A percentile compares a stretch with the other conserved stretches of the same genome.
Conservation (phyloP, 2,329 filamentous ascomycete species). For the Blastomyces gilchristii region DNA sequence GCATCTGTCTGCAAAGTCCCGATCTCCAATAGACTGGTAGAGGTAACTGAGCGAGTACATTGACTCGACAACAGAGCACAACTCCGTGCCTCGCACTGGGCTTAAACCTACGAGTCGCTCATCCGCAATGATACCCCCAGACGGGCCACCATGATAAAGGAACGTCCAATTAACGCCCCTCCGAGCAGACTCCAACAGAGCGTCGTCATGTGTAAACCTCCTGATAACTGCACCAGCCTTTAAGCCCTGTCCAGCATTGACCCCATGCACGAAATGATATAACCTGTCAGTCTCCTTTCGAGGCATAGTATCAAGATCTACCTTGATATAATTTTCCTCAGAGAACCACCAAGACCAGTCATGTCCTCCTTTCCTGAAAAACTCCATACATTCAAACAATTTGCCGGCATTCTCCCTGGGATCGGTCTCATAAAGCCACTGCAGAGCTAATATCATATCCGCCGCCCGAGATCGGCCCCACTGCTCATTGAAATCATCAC, state of each 20-base stretch:
- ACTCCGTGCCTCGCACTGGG: conserved; percentile 38
- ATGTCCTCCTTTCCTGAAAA: conserved; percentile 30
- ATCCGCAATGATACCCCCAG: conserved; percentile 43
- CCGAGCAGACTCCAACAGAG: conserved; percentile 31
- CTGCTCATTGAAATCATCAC: conserved; percentile 35
- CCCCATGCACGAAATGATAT: conserved; percentile 38
- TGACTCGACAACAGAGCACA: conserved; percentile 44
- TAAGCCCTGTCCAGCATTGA: conserved; percentile 41
- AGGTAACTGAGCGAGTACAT: conserved; percentile 44
- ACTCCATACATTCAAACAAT: conserved; percentile 36
- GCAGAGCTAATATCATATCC: conserved; percentile 39
- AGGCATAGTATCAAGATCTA: conserved; percentile 27
- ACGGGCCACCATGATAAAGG: conserved; percentile 39
- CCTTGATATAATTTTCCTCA: conserved; percentile 29
- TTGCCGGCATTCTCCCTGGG: conserved; percentile 28
- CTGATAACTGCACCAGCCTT: conserved; percentile 39
- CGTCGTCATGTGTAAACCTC: conserved; percentile 38
- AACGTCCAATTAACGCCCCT: conserved; percentile 41
- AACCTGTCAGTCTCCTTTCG: conserved; percentile 22
- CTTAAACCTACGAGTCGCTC: conserved; percentile 39
- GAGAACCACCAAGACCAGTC: conserved; percentile 36
- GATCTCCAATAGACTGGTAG: conserved; percentile 41
- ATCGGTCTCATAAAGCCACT: conserved; percentile 41
- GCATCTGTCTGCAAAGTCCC: conserved; percentile 41
- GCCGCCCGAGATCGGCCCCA: conserved; percentile 33